Conservation (phyloP, 495 filamentous ascomycete species). For the Cenococcum geophilum region DNA sequence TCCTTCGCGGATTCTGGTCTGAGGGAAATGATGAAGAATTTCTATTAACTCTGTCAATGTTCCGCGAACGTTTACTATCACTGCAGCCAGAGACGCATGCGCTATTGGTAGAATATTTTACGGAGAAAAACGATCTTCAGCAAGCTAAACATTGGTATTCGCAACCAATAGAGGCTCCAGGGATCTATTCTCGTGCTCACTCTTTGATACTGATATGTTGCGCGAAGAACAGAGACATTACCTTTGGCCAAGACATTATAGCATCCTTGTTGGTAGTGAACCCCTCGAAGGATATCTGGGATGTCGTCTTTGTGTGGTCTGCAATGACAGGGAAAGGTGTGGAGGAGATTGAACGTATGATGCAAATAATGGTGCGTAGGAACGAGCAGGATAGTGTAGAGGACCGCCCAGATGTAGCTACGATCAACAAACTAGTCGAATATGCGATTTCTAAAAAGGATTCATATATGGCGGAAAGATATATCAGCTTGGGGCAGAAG, state of each 20-base stretch:
- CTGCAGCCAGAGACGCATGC: constrained; percentile 38
- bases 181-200: not conserved
- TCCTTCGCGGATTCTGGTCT: constrained; percentile 61
- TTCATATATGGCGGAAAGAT: constrained; percentile 66
- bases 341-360: constrained; percentile 62
- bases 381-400: constrained; percentile 34
- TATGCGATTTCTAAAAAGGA: constrained; percentile 65
- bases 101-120: constrained; percentile 40
- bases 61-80: constrained; percentile 29
- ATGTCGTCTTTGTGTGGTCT: constrained; percentile 70
- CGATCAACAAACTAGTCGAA: constrained; percentile 68
- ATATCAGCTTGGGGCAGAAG: constrained; percentile 55
- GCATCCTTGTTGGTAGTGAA: constrained; percentile 48
- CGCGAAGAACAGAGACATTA: constrained; percentile 51
- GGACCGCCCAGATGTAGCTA: constrained; percentile 54
- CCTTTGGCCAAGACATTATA: constrained; percentile 61
- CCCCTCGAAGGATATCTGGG: constrained; percentile 53
- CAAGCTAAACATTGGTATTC: constrained; percentile 60
- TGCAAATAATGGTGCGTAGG: constrained; percentile 52
- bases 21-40: constrained; percentile 56
- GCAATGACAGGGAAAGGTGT: constrained; percentile 63
- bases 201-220: constrained; percentile 36
- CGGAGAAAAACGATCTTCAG: constrained; percentile 44
- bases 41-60: constrained; percentile 40
- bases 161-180: constrained; percentile 42